phyloP scores from a whole-genome alignment of 495 filamentous ascomycete species.

The Penicillium steckii region DNA sequence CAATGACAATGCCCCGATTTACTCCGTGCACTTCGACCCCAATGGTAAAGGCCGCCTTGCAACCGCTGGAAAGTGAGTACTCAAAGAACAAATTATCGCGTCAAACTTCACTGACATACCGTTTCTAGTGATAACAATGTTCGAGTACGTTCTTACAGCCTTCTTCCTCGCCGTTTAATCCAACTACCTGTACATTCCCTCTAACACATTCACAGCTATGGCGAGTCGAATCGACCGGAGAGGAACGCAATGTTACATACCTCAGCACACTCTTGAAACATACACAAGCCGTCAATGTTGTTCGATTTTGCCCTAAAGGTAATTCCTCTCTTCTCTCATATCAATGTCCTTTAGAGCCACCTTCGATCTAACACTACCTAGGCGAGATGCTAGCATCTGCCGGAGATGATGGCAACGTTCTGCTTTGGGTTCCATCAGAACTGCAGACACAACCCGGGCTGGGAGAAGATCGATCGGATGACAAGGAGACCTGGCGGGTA shows the following conservation, averaged over 20 bases:
- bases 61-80: constrained; percentile 71
- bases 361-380: constrained; percentile 38
- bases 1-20: constrained; percentile 90
- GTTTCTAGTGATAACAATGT: constrained; percentile 83
- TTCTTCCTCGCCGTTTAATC: constrained; percentile 13
- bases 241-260: constrained; percentile 84
- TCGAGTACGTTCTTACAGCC: constrained; percentile 59
- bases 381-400: constrained; percentile 92
- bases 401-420: constrained; percentile 94
- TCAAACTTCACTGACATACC: constrained; percentile 10
- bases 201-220: constrained; percentile 67
- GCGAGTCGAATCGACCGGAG: constrained; percentile 84
- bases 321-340: constrained; percentile 6
- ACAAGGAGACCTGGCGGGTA: constrained; percentile 94
- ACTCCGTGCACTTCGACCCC: constrained; percentile 93
- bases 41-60: constrained; percentile 90
- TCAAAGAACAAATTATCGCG: neutral
- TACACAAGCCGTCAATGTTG: constrained; percentile 97
- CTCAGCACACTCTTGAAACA: constrained; percentile 89
- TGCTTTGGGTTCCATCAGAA: constrained; percentile 92
- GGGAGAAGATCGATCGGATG: constrained; percentile 82
- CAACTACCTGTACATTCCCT: constrained; percentile 14
- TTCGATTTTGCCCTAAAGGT: constrained; percentile 93
- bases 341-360: constrained; percentile 5
- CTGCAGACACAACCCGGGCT: constrained; percentile 60